Evolutionary conservation across 257 asterid genomes (phyloP).

Genomic region (Forsythia suspensa): DNA sequence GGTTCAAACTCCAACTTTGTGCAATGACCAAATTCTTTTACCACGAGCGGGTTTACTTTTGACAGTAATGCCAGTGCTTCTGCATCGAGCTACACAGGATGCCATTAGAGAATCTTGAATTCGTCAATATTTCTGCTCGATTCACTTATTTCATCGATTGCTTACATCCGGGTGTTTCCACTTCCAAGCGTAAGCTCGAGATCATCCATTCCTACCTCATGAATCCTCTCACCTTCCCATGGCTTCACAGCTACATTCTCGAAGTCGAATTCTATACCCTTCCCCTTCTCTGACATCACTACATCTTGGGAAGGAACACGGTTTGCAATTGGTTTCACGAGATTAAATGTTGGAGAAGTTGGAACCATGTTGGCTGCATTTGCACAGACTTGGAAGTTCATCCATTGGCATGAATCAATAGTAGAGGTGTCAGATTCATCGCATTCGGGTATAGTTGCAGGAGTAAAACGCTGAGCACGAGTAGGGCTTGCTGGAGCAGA

Average conservation of each 20-base stretch:
- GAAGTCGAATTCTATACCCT: slow-evolving; percentile 61
- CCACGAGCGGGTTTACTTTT: background rate
- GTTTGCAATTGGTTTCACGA: slow-evolving; percentile 56
- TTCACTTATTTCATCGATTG: background rate
- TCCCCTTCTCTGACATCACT: slow-evolving; percentile 62
- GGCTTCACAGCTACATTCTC: slow-evolving; percentile 80
- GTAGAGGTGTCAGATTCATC: slow-evolving; percentile 91
- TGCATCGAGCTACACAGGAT: background rate
- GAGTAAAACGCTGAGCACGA: slow-evolving; percentile 69
- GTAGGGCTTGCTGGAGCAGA: slow-evolving; percentile 96
- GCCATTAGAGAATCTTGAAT: background rate
- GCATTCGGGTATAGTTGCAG: slow-evolving; percentile 93
- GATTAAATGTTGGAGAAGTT: slow-evolving; percentile 86
- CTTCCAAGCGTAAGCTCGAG: slow-evolving; percentile 79
- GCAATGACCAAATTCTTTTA: background rate
- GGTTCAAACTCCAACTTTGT: background rate
- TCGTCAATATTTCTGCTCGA: background rate
- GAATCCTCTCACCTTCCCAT: slow-evolving; percentile 99
- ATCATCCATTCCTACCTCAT: slow-evolving; percentile 90
- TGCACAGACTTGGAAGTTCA: slow-evolving; percentile 71
- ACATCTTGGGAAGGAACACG: slow-evolving; percentile 38
- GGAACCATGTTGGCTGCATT: slow-evolving; percentile 51
- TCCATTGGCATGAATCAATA: slow-evolving; percentile 87
- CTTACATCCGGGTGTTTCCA: slow-evolving; percentile 38
- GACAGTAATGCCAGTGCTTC: background rate